These are phyloP conservation scores for Saturnispora halmiae DNA, from an alignment of 805 yeast genomes.

Conservation along the genomic window DNA sequence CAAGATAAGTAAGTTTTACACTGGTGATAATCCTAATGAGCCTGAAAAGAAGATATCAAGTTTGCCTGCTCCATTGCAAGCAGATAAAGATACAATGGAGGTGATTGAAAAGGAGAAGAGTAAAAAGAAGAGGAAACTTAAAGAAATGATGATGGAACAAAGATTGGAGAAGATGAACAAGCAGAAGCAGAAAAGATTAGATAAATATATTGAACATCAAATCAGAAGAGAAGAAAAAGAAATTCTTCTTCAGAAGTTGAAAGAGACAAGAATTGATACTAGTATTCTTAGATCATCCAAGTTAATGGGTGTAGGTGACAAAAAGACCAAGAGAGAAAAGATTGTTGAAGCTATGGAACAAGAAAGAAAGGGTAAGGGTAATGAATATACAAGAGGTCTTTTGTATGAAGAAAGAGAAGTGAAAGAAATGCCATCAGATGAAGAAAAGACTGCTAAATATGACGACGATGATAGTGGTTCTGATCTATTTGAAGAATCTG, in stretches of 20 bases:
- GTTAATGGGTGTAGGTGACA: conserved; percentile 59
- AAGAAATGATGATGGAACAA: conserved; percentile 47
- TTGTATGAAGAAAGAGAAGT: conserved; percentile 62
- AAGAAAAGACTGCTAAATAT: conserved; percentile 24
- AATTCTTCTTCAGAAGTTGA: conserved; percentile 60
- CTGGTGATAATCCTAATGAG: conserved; percentile 6
- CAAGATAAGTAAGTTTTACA: conserved; percentile 5
- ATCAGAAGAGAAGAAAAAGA: conserved; percentile 82
- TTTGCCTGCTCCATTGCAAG: background rate
- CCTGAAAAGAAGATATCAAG: background rate
- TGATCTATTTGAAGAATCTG: conserved; percentile 5
- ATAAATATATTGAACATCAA: conserved; percentile 89
- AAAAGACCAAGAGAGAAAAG: conserved; percentile 54
- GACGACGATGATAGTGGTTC: conserved; percentile 22
- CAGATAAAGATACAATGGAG: conserved; percentile 36
- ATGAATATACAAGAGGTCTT: conserved; percentile 50
- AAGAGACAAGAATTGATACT: conserved; percentile 63
- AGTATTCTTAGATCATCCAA: conserved; percentile 62
- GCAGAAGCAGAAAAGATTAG: conserved; percentile 69
- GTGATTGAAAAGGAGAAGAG: conserved; percentile 49
- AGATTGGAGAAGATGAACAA: conserved; percentile 61
- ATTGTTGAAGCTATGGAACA: conserved; percentile 66
- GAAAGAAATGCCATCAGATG: conserved; percentile 32
- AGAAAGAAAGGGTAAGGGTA: conserved; percentile 64
- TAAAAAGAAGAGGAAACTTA: conserved; percentile 56